Evolutionary conservation across 2,329 filamentous ascomycete species (phyloP), one percentile per base, ranked within the genome.

Genomic region (Xylaria sp.): DNA sequence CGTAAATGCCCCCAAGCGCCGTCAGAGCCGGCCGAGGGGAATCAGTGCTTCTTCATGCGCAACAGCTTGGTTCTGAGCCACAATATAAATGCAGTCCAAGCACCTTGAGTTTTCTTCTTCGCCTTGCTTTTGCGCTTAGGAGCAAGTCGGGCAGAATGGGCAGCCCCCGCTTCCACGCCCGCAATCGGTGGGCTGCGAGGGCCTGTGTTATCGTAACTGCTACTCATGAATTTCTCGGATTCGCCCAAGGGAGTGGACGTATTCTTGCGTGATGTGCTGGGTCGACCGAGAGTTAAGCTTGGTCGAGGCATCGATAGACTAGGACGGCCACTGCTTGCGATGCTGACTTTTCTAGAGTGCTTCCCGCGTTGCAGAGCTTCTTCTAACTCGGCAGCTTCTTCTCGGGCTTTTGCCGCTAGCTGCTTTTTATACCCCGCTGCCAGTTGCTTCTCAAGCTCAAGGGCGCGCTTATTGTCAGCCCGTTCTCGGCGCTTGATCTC

Each of bases 31-130:
- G 31, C 13, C 10, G 11, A 38, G 33, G 8, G 41, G n/a, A 23
- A 48, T 59, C 47, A 64, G 19, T 65, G 65, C 54, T 72, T 72
- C 53, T 74, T 68, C 61, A 81, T 72, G 6, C 79, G 76, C 47
- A 85, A 73, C 31, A 85, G 74, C 61, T 81, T 79, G n/a, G 86
- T 89, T 62, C 86, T 79, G 25, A 89, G 72, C 87, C 87, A 89
- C 57, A 89, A 78, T 52, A 89, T 79, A 67, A 89, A 88, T 21
- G 81, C 81, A 7, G 83, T 87, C 86, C 86, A 89, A 38, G 85
- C 81, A 63, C 83, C 80, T 63, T 85, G 84, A 1, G 86, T 89
- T 76, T 83, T 86, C 67, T 79, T 81, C 77, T 88, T 89, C 59
- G 84, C 79, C 7, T 78, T 78, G 68, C 76, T 80, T 60, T 75